Evolutionary conservation across 331 rosid genomes (phyloP), one percentile per base, ranked within the genome.

Genomic region (Malus hybrid): DNA sequence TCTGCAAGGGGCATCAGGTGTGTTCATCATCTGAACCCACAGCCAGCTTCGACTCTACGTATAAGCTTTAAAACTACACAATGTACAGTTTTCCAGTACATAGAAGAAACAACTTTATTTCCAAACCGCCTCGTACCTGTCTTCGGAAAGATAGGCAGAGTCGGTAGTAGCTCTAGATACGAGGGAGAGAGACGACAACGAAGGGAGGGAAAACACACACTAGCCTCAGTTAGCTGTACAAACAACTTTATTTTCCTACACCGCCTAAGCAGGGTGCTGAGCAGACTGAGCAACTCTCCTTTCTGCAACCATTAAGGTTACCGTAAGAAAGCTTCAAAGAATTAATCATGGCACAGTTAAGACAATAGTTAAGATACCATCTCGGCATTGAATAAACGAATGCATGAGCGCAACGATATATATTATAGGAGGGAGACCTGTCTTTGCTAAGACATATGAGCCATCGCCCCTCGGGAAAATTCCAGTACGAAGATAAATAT

Each of bases 161-260:
- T 79, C 75, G 52, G 76, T 66, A 5, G 44, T 66, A 74, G 79
- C 88, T 85, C 82, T 82, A 83, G 82, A 84, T 79, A 77, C 60
- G 70, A 24, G 71, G 79, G 80, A 56, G 80, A 65, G 42, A 71
- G 44, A 74, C 56, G 55, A 63, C 77, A 76, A 86, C 70, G 73
- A 75, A 72, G 74, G 73, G 84, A 63, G 48, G 87, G 93, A 80
- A 52, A 81, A 81, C 93, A 80, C 87, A 85, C 89, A 80, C 91
- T 87, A 80, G 93, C 93, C 92, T 90, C 93, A 78, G 96, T 90
- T 93, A 93, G 98, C 95, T 93, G 97, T 91, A 91, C 98, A 93
- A 72, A 82, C 85, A 56, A 81, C 83, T 77, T 77, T 69, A 79
- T 75, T 80, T 39, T 80, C 78, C 93, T 88, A 85, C 27, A 80